phyloP scores from a whole-genome alignment of 352 stramenopile species.

The Aphanomyces stellatus region DNA sequence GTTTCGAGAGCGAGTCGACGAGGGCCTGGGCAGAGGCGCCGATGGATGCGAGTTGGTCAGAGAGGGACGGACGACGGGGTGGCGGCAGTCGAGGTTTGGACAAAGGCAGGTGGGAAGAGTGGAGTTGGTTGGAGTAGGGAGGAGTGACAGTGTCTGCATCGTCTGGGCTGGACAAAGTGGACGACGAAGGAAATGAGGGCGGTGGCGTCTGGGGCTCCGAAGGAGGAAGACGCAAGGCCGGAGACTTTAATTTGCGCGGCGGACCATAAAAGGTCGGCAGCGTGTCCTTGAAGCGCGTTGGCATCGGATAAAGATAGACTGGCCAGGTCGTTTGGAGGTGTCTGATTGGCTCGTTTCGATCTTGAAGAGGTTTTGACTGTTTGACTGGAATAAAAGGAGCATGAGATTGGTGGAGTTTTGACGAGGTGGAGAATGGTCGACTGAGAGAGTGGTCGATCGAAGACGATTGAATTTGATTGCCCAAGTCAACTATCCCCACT shows the following conservation, averaged over 20 bases:
- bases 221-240: not conserved
- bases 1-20: not conserved
- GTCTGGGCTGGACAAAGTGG: not conserved
- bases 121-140: not conserved
- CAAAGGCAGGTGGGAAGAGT: not conserved
- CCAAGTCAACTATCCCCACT: too few species aligned
- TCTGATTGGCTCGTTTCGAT: too few species aligned
- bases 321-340: too few species aligned
- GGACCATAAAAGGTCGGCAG: not conserved
- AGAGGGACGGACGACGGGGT: not conserved
- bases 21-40: not conserved
- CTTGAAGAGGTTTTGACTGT: too few species aligned
- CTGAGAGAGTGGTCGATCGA: too few species aligned
- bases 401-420: too few species aligned
- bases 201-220: not conserved
- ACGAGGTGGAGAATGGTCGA: too few species aligned
- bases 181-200: not conserved
- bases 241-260: not conserved
- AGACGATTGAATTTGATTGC: too few species aligned
- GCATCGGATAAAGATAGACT: too few species aligned
- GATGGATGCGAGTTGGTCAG: slow-evolving; percentile 1
- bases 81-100: not conserved
- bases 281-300: not conserved
- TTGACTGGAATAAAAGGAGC: not conserved
- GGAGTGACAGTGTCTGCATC: not conserved